A percentile compares a stretch with the other conserved stretches of the same genome.
Conservation (phyloP, 768 basidiomycete genomes). For the Tricholoma flavovirens region DNA sequence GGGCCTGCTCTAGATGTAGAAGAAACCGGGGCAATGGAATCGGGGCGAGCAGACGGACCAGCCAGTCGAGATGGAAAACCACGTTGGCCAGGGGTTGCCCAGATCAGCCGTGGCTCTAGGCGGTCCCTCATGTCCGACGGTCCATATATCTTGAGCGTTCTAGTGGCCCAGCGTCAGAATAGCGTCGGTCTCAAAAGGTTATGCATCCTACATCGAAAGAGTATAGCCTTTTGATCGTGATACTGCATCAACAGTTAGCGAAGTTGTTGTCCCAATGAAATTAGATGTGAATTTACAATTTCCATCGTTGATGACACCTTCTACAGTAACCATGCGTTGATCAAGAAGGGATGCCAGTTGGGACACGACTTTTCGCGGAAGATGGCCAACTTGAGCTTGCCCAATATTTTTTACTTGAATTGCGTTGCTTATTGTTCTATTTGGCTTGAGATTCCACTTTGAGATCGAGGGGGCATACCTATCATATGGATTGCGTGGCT, state of each 20-base stretch:
- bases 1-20: slow-evolving; percentile 13
- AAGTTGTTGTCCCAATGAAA: neutral
- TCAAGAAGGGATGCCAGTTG: slow-evolving; percentile 73
- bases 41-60: slow-evolving; percentile 13
- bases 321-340: slow-evolving; percentile 52
- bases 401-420: slow-evolving; percentile 80
- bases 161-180: slow-evolving; percentile 20
- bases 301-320: slow-evolving; percentile 65
- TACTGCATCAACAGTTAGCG: slow-evolving; percentile 24
- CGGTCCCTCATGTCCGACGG: slow-evolving; percentile 49
- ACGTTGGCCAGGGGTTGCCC: slow-evolving; percentile 68
- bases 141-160: slow-evolving; percentile 70
- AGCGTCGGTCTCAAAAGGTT: neutral
- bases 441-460: neutral
- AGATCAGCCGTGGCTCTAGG: slow-evolving; percentile 61
- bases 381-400: slow-evolving; percentile 72
- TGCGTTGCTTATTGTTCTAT: slow-evolving; percentile 48
- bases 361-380: slow-evolving; percentile 53
- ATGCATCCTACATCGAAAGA: slow-evolving; percentile 51
- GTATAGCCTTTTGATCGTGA: slow-evolving; percentile 41
- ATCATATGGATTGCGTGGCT: slow-evolving; percentile 68
- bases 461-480: slow-evolving; percentile 30
- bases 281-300: slow-evolving; percentile 43
- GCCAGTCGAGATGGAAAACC: slow-evolving; percentile 39
- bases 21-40: slow-evolving; percentile 4